Evolutionary conservation across 768 basidiomycete genomes (phyloP).

Genomic region (Lyophyllum atratum): DNA sequence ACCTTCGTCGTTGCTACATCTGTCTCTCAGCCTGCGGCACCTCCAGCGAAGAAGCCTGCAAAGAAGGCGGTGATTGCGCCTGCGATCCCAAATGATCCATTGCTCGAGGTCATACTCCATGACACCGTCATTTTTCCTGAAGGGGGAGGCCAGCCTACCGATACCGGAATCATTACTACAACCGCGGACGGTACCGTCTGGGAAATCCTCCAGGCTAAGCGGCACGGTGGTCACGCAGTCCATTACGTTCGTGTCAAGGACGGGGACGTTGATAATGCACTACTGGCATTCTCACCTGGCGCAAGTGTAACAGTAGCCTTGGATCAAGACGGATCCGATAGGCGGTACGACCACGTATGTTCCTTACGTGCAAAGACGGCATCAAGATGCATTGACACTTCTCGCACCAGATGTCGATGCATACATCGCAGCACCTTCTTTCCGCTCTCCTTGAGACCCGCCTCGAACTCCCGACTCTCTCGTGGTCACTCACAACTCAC

Average conservation of each 20-base stretch:
- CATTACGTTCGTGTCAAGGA: slow-evolving; percentile 61
- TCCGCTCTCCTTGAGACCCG: slow-evolving; percentile 75
- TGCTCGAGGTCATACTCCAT: slow-evolving; percentile 68
- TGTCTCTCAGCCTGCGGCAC: slow-evolving; percentile 43
- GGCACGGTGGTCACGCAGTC: slow-evolving; percentile 73
- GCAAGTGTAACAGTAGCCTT: slow-evolving; percentile 53
- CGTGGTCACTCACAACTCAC: slow-evolving; percentile 75
- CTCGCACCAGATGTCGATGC: slow-evolving; percentile 68
- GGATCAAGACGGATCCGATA: slow-evolving; percentile 58
- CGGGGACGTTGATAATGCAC: slow-evolving; percentile 41
- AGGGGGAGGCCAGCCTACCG: slow-evolving; percentile 80
- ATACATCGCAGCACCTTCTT: slow-evolving; percentile 82
- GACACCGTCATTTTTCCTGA: slow-evolving; percentile 85
- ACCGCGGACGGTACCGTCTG: slow-evolving; percentile 46
- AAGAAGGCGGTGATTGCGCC: slow-evolving; percentile 59
- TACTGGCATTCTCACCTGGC: slow-evolving; percentile 52
- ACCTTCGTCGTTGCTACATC: slow-evolving; percentile 57
- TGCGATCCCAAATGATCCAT: slow-evolving; percentile 40
- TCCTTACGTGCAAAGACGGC: neutral
- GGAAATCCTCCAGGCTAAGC: slow-evolving; percentile 65
- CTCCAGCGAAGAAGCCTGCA: slow-evolving; percentile 46
- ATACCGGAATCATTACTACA: slow-evolving; percentile 60
- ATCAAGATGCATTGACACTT: neutral
- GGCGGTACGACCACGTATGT: slow-evolving; percentile 75
- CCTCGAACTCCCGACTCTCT: slow-evolving; percentile 68